Evolutionary conservation across 345 rosid genomes (phyloP).

Genomic region (Cardamine resedifolia): DNA sequence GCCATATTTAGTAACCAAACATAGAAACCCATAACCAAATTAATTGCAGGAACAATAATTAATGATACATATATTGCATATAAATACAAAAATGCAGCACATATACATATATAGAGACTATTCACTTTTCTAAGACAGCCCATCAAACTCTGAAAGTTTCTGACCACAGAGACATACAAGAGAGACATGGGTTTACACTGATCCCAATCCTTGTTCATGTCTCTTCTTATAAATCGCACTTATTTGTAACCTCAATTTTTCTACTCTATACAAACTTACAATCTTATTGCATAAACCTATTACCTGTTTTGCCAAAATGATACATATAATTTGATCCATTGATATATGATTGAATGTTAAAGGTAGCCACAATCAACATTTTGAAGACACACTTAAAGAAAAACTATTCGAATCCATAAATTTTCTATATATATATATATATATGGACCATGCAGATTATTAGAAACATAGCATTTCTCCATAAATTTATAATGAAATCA

Average conservation of each 20-base stretch:
- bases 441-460: background rate
- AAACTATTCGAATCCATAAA: constrained; percentile 11
- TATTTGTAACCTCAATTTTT: background rate
- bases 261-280: constrained; percentile 13
- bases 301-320: constrained; percentile 23
- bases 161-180: constrained; percentile 34
- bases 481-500: constrained; percentile 11
- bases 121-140: constrained; percentile 41
- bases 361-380: background rate
- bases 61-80: background rate
- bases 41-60: constrained; percentile 20
- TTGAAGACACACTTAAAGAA: constrained; percentile 4
- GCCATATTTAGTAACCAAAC: constrained; percentile 43
- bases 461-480: background rate
- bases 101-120: constrained; percentile 16
- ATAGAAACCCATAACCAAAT: constrained; percentile 37
- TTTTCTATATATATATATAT: background rate
- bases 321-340: background rate
- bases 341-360: constrained; percentile 9
- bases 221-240: constrained; percentile 34
- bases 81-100: constrained; percentile 22
- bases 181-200: constrained; percentile 43
- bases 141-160: constrained; percentile 36
- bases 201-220: constrained; percentile 41
- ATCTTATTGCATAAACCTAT: constrained; percentile 25